phyloP scores from a whole-genome alignment of 306 rosid species.

The Citrullus mucosospermus region DNA sequence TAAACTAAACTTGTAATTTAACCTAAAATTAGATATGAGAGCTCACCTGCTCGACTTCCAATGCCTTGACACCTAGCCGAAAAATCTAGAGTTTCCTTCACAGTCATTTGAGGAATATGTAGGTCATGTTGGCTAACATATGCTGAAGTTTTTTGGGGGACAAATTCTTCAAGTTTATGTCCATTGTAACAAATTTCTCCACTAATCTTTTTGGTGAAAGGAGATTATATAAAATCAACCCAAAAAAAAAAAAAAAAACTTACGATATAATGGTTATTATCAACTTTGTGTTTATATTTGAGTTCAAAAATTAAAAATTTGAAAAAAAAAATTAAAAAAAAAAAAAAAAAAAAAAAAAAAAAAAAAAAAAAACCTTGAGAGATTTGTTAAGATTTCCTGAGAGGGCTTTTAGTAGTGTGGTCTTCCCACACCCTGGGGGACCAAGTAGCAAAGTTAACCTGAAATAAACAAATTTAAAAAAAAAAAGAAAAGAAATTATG shows the following conservation, averaged over 20 bases:
- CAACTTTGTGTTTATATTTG: conserved; percentile 11
- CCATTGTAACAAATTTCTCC: conserved; percentile 60
- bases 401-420: conserved; percentile 28
- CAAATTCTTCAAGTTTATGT: conserved; percentile 41
- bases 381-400: conserved; percentile 28
- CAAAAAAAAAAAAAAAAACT: too few relatives aligned
- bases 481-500: too few relatives aligned
- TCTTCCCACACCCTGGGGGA: conserved; percentile 42
- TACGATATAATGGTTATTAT: too few relatives aligned
- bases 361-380: not conserved
- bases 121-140: conserved; percentile 60
- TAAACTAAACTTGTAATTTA: too few relatives aligned
- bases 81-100: conserved; percentile 67
- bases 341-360: too few relatives aligned
- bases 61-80: conserved; percentile 70
- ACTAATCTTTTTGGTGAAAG: too few relatives aligned
- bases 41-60: conserved; percentile 43
- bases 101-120: conserved; percentile 62
- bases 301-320: too few relatives aligned
- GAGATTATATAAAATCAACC: too few relatives aligned
- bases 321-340: too few relatives aligned
- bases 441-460: conserved; percentile 38
- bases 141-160: conserved; percentile 55
- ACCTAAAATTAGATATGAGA: too few relatives aligned
- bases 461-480: not conserved